phyloP scores from a whole-genome alignment of 1,284 basidiomycete species.

The Puccinia polysora region DNA sequence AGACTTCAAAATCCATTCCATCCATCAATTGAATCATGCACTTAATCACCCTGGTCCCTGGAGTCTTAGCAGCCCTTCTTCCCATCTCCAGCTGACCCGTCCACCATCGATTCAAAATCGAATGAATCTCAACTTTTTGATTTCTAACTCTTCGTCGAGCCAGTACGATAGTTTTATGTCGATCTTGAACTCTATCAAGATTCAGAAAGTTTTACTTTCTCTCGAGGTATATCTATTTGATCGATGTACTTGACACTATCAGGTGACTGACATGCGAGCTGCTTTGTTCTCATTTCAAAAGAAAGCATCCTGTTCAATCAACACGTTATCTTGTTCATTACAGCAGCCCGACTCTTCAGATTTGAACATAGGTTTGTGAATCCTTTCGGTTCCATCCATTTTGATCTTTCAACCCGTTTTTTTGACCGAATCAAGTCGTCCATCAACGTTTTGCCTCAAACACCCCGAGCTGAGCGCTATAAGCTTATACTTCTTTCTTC shows the following conservation, averaged over 20 bases:
- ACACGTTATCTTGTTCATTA: slow-evolving; percentile 2
- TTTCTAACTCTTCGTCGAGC: neutral
- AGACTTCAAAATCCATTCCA: neutral
- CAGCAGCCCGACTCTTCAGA: neutral
- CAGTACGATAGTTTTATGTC: neutral
- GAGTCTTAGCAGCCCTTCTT: neutral
- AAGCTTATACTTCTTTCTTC: neutral
- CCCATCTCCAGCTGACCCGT: no score
- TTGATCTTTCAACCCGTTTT: neutral
- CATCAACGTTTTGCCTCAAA: no score
- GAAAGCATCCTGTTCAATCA: neutral
- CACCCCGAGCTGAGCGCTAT: neutral
- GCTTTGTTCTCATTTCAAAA: neutral
- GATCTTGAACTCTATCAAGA: slow-evolving; percentile 6
- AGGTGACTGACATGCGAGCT: neutral
- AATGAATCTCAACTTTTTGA: slow-evolving; percentile 4
- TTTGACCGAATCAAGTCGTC: no score
- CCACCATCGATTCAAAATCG: no score
- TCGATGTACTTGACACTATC: neutral
- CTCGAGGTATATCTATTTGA: slow-evolving; percentile 4
- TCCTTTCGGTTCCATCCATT: neutral
- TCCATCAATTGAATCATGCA: neutral
- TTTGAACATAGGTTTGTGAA: slow-evolving; percentile 6
- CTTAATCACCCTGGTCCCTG: neutral
- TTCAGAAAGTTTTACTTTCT: slow-evolving; percentile 4